Percentiles rank a stretch among this genome's conserved stretches.
Evolutionary conservation across 805 yeast genomes (phyloP).

Genomic region (Kregervanrija delftensis): DNA sequence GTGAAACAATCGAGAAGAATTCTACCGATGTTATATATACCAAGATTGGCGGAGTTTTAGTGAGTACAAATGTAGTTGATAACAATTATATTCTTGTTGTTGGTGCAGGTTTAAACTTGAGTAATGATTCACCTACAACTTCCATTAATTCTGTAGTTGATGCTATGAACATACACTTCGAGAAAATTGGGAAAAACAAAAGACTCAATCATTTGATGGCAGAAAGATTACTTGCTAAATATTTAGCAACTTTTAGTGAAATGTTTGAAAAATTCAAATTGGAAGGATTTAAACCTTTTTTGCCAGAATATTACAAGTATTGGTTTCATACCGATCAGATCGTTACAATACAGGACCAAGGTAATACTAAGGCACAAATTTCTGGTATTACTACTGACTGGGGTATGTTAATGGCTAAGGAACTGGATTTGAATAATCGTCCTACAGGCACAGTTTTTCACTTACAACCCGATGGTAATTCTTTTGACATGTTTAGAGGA

Average conservation of each 20-base stretch:
- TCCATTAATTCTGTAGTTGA: slow-evolving; percentile 70
- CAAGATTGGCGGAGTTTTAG: slow-evolving; percentile 79
- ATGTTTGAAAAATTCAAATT: slow-evolving; percentile 51
- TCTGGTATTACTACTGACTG: slow-evolving; percentile 78
- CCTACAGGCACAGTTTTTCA: slow-evolving; percentile 54
- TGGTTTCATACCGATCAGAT: slow-evolving; percentile 83
- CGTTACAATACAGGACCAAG: slow-evolving; percentile 50
- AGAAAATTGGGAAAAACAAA: slow-evolving; percentile 27
- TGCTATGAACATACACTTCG: slow-evolving; percentile 49
- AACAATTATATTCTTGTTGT: slow-evolving; percentile 59
- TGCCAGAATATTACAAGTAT: slow-evolving; percentile 63
- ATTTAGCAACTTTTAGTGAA: slow-evolving; percentile 58
- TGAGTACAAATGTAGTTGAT: slow-evolving; percentile 65
- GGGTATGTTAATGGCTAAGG: slow-evolving; percentile 78
- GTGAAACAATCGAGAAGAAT: slow-evolving; percentile 15
- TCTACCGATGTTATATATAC: slow-evolving; percentile 55
- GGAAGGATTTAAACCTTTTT: slow-evolving; percentile 62
- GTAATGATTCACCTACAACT: slow-evolving; percentile 86
- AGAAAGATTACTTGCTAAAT: slow-evolving; percentile 58
- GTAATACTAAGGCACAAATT: slow-evolving; percentile 49
- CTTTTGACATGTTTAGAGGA: slow-evolving; percentile 92
- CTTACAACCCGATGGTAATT: slow-evolving; percentile 95
- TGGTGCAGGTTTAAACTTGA: slow-evolving; percentile 84
- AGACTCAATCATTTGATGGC: slow-evolving; percentile 22
- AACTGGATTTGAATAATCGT: slow-evolving; percentile 38